Conservation (phyloP, 306 rosid species). For the Trichosanthes cucumerina region DNA sequence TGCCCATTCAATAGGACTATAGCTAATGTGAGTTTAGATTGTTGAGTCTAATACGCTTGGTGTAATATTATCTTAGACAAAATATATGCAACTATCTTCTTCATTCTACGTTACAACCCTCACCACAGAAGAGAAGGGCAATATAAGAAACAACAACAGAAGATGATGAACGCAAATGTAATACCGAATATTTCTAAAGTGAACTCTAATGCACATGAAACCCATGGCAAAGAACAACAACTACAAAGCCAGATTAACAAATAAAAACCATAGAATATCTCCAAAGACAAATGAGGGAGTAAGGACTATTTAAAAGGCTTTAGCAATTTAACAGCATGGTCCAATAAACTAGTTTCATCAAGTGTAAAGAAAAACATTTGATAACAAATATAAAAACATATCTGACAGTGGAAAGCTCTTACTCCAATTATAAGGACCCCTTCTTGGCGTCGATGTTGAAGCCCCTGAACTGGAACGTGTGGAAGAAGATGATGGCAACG, state of each 20-base stretch:
- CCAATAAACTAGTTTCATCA: not conserved
- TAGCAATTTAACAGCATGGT: not conserved
- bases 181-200: not conserved
- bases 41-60: not conserved
- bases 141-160: not conserved
- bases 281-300: not conserved
- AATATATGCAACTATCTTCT: not conserved
- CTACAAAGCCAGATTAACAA: not conserved
- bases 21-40: not conserved
- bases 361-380: not conserved
- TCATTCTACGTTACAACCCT: not conserved
- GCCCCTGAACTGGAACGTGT: constrained; percentile 31
- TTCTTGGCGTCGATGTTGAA: constrained; percentile 48
- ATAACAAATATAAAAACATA: not conserved
- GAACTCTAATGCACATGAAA: not conserved
- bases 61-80: not conserved
- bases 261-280: not conserved
- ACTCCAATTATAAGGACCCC: constrained; percentile 55
- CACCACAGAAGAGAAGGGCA: not conserved
- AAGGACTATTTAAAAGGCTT: not conserved
- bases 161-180: not conserved
- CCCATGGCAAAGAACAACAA: not conserved
- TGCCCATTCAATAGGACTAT: not conserved
- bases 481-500: constrained; percentile 31
- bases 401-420: constrained; percentile 23